phyloP scores from a whole-genome alignment of 345 rosid genomes.

The Corchorus olitorius region DNA sequence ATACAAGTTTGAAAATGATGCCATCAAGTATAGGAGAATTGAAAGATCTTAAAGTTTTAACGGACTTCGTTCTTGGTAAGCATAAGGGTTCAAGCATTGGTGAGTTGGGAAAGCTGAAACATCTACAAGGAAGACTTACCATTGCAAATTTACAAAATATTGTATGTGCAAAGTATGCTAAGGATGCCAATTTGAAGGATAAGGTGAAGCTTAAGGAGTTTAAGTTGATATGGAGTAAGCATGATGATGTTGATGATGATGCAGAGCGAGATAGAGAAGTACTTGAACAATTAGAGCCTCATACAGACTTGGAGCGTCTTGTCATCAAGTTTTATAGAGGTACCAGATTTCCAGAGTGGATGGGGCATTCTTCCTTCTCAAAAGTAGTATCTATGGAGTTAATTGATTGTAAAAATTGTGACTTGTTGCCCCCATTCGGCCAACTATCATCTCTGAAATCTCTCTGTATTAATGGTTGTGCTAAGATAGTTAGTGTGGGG shows the following conservation, averaged over 20 bases:
- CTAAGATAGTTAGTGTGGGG: accelerated
- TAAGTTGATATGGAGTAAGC: neutral
- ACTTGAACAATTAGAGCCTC: neutral
- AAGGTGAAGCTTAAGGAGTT: neutral
- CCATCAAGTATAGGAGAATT: neutral
- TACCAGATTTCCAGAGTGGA: neutral
- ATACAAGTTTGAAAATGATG: neutral
- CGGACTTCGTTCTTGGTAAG: too few relatives aligned
- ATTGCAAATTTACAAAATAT: neutral
- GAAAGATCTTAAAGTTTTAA: neutral
- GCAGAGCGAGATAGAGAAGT: neutral
- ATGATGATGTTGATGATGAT: neutral
- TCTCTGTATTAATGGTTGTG: neutral
- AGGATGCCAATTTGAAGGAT: neutral
- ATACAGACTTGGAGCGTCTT: neutral
- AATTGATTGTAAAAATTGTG: neutral
- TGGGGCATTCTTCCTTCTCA: neutral
- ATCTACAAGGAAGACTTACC: neutral
- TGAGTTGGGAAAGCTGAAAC: neutral
- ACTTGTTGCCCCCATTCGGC: neutral
- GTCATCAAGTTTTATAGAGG: neutral
- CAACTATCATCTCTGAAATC: neutral
- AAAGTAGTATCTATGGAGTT: neutral
- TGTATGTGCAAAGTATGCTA: neutral
- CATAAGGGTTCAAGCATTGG: neutral